A percentile compares a stretch with the other conserved stretches of the same genome.
These are phyloP conservation scores for Ceratobasidium papillatum DNA, from an alignment of 1,284 basidiomycete genomes.

Conservation along the genomic window DNA sequence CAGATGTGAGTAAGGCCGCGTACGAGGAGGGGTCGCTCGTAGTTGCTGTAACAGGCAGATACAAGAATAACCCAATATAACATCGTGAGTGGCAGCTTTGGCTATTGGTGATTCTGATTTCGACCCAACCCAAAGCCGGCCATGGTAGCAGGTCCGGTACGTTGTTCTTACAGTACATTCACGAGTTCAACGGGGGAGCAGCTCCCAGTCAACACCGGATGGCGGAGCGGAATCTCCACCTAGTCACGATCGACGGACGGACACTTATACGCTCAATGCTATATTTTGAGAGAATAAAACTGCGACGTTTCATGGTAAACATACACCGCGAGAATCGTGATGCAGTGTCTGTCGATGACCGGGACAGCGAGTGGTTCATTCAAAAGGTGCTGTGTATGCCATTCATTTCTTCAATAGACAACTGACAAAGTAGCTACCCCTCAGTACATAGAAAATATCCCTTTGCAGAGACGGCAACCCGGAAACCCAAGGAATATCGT, in stretches of 20 bases:
- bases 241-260: slow-evolving; percentile 17
- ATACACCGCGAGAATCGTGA: not conserved
- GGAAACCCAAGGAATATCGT: slow-evolving; percentile 19
- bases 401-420: not conserved
- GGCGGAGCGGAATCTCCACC: slow-evolving; percentile 5
- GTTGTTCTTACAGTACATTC: slow-evolving; percentile 3
- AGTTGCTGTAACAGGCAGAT: slow-evolving; percentile 15
- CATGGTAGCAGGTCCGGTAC: not conserved
- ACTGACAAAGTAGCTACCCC: too few species aligned
- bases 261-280: slow-evolving; percentile 14
- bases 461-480: not conserved
- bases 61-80: not conserved
- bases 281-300: slow-evolving; percentile 32
- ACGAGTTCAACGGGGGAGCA: not conserved
- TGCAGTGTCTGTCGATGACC: not conserved
- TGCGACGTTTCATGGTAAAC: slow-evolving; percentile 13
- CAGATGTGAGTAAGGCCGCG: slow-evolving; percentile 23
- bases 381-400: not conserved
- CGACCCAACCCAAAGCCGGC: not conserved
- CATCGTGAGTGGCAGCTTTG: not conserved
- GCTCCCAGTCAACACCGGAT: slow-evolving; percentile 2
- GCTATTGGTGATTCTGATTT: not conserved
- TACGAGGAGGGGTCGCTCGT: slow-evolving; percentile 10
- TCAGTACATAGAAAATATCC: slow-evolving; percentile 15
- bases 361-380: slow-evolving; percentile 21